Conservation (phyloP, 2,329 filamentous ascomycete genomes). For the Ascochyta koolunga region DNA sequence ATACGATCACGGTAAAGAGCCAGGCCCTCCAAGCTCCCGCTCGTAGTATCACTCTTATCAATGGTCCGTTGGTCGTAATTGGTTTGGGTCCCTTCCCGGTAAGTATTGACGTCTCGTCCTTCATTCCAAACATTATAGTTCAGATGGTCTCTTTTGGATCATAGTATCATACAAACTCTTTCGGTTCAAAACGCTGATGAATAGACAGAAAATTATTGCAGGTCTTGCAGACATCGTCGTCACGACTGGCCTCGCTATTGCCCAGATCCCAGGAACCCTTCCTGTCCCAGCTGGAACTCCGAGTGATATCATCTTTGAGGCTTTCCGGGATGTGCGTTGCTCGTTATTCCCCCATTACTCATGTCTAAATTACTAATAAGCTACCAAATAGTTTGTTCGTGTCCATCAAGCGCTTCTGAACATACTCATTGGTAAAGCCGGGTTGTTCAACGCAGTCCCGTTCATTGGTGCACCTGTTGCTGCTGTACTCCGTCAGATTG, state of each 20-base stretch:
- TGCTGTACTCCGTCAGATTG: conserved; percentile 20
- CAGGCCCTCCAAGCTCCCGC: conserved; percentile 18
- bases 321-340: conserved; percentile 20
- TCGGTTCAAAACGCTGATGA: no score
- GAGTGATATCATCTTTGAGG: conserved; percentile 16
- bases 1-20: conserved; percentile 15
- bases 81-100: conserved; percentile 20
- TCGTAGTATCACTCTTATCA: conserved; percentile 15
- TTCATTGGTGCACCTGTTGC: conserved; percentile 20
- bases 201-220: no score
- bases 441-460: conserved; percentile 18
- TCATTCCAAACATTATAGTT: no score
- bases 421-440: conserved; percentile 25
- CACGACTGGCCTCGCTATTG: conserved; percentile 7
- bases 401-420: conserved; percentile 25
- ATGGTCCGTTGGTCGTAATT: conserved; percentile 15
- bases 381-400: conserved; percentile 24
- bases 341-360: not conserved
- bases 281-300: conserved; percentile 5
- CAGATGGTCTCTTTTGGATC: no score
- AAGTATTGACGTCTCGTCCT: conserved; percentile 14
- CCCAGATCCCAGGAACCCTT: conserved; percentile 11
- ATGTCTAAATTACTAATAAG: no score
- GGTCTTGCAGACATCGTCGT: conserved; percentile 19
- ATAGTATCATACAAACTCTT: no score